Percentiles rank a stretch among this genome's conserved stretches.
Conservation (phyloP, 495 filamentous ascomycete species). For the Penicillium crystallinum region DNA sequence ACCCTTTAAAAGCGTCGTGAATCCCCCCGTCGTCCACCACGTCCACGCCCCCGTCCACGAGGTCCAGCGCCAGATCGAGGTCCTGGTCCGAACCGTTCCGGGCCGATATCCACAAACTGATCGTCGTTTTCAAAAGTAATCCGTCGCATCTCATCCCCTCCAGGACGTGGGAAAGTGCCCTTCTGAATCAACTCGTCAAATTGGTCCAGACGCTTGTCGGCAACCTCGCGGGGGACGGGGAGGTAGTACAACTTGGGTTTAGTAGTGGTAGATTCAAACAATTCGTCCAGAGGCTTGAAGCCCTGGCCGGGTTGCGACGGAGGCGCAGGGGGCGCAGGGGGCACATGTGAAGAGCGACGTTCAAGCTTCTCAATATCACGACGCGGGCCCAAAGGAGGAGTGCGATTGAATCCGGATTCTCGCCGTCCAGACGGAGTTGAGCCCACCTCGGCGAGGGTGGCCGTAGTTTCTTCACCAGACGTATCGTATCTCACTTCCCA, state of each 20-base stretch:
- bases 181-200: conserved; percentile 51
- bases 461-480: conserved; percentile 52
- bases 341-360: conserved; percentile 20
- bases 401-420: conserved; percentile 29
- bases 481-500: conserved; percentile 70
- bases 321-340: conserved; percentile 11
- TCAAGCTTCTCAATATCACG: conserved; percentile 21
- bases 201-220: conserved; percentile 59
- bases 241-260: conserved; percentile 70
- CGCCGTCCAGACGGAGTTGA: conserved; percentile 20
- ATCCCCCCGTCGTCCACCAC: conserved; percentile 24
- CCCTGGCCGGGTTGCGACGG: conserved; percentile 36
- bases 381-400: conserved; percentile 32
- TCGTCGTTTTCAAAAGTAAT: conserved; percentile 75
- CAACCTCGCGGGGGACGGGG: conserved; percentile 46
- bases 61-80: conserved; percentile 23
- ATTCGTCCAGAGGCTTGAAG: conserved; percentile 56
- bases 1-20: conserved; percentile 2
- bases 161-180: conserved; percentile 38
- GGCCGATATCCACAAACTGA: conserved; percentile 67
- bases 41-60: conserved; percentile 34
- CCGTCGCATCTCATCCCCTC: conserved; percentile 62
- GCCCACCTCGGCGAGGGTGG: conserved; percentile 50
- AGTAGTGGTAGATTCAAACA: conserved; percentile 56
- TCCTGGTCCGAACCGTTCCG: conserved; percentile 48